Base-by-base conservation (phyloP, 2,329 filamentous ascomycete genomes). In the Colletotrichum eremochloae region DNA sequence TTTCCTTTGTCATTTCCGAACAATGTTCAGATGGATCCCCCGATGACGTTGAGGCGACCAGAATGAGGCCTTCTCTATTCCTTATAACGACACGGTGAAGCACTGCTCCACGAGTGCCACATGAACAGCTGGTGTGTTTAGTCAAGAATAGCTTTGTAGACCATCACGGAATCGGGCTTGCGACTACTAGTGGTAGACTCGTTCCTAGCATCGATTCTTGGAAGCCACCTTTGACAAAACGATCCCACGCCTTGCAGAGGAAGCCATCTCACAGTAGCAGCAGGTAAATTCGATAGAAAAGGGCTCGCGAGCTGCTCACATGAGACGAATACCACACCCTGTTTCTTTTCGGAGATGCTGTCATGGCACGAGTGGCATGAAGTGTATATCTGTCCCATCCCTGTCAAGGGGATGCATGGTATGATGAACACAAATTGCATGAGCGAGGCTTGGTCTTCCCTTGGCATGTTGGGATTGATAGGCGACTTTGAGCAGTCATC, bases 1-100 rank as follows among this genome's bases (percentile, higher is more conserved):
- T 56, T 50, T 40, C 57, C 52, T 40, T 20, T 64, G 18, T 29
- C 60, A 46, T 63, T 63, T 8, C 40, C 57, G 24, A 6, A n/a
- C 15, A 15, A 12, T 20, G 5, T 20, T 12, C 29, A 29, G 12
- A 60, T 12, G 15, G 33, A 18, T 18, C 29, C 15, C 5, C n/a
- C 15, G 0, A 42, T 64, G 66, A 72, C 53, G 60, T 58, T 33
- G 57, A 24, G 9, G 29, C 6, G 15, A 24, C 15, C 2, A 14
- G 11, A 18, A 12, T n/a, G 18, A 29, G 44, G n/a, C 38, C 53
- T 38, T 38, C 18, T 36, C 36, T 18, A 12, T 18, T 57, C 8
- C 8, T 31, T 14, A 53, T 14, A n/a, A 5, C 20, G 33, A 38
- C 33, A 38, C 14, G 53, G 7, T 56, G 18, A 20, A 18, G 29